Conservation (phyloP, 2,329 filamentous ascomycete species). For the Trichocomaceae sp. region DNA sequence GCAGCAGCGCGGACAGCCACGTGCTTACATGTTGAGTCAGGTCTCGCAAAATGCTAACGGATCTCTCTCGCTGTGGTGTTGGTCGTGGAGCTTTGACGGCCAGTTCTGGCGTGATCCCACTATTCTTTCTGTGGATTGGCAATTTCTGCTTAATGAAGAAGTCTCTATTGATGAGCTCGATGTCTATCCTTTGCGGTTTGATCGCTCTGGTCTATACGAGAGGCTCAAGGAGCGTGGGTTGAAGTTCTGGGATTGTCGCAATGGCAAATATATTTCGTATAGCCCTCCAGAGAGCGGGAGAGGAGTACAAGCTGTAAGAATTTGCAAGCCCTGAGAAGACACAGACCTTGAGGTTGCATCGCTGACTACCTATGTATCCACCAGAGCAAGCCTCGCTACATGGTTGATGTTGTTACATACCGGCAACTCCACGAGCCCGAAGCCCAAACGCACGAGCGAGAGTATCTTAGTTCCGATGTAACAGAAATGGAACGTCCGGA, state of each 20-base stretch:
- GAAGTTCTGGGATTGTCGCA: slow-evolving; percentile 1
- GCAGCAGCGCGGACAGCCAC: background rate
- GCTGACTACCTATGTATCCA: too few species aligned
- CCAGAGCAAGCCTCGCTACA: background rate
- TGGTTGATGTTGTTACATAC: background rate
- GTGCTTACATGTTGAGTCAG: background rate
- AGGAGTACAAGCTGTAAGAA: too few species aligned
- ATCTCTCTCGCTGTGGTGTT: background rate
- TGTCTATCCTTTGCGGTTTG: background rate
- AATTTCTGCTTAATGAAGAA: background rate
- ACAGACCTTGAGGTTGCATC: too few species aligned
- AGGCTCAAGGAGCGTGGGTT: background rate
- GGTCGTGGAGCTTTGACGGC: background rate
- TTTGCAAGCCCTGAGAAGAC: too few species aligned
- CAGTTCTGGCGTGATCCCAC: background rate
- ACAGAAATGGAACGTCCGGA: background rate
- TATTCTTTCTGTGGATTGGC: background rate
- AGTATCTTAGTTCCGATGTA: background rate
- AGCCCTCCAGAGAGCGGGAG: too few species aligned
- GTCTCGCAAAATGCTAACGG: background rate
- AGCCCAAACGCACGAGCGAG: background rate
- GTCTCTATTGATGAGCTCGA: background rate
- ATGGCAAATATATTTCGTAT: background rate
- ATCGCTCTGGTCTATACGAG: background rate
- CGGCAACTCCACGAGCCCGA: background rate